Conservation (phyloP, 2,329 filamentous ascomycete genomes). For the Colletotrichum sansevieriae region DNA sequence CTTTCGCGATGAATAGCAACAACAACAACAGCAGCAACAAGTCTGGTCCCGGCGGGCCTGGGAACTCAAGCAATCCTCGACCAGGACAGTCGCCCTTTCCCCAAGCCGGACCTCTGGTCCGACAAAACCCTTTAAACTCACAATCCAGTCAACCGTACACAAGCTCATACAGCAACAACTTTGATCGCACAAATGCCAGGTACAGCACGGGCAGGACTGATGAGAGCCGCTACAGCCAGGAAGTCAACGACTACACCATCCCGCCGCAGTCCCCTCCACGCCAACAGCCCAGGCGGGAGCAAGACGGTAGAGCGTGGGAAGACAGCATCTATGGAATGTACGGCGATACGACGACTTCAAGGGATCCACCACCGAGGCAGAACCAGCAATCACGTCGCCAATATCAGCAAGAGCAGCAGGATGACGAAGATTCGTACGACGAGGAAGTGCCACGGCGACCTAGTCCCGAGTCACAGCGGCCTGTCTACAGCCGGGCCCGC, state of each 20-base stretch:
- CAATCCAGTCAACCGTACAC: conserved; percentile 26
- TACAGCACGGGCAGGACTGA: conserved; percentile 32
- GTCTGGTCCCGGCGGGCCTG: not conserved
- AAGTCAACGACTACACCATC: not conserved
- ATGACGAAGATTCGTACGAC: conserved; percentile 25
- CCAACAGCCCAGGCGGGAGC: not conserved
- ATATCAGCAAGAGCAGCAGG: conserved; percentile 13
- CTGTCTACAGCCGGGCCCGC: conserved; percentile 15
- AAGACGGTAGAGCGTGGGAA: conserved; percentile 17
- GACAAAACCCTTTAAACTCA: not conserved
- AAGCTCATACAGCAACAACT: conserved; percentile 40
- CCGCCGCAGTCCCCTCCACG: not conserved
- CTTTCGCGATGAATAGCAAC: conserved; percentile 23
- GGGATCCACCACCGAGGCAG: conserved; percentile 23
- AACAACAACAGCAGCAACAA: conserved; percentile 1
- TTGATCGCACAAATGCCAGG: conserved; percentile 31
- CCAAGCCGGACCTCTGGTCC: conserved; percentile 17
- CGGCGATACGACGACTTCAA: conserved; percentile 31
- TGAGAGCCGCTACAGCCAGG: conserved; percentile 21
- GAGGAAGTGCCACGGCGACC: conserved; percentile 26
- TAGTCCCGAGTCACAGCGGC: conserved; percentile 6
- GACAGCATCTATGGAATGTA: conserved; percentile 40
- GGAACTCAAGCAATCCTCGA: conserved; percentile 39
- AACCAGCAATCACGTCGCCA: not conserved
- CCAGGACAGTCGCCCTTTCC: conserved; percentile 39